Conservation (phyloP, 352 stramenopile species). For the Pythium rishiriense region DNA sequence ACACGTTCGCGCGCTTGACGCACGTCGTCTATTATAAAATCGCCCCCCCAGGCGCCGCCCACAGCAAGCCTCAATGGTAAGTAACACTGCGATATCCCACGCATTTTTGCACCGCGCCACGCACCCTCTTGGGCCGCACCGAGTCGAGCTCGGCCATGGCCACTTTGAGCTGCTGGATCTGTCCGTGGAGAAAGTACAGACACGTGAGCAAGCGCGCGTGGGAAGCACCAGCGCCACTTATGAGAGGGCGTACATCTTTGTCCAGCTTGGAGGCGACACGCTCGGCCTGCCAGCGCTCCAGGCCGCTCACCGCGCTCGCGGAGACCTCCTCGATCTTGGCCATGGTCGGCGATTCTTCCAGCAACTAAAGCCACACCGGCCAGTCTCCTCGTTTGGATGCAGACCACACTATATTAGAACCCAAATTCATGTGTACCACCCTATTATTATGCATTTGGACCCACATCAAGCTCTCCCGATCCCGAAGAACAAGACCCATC, state of each 20-base stretch:
- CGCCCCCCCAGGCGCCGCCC: background rate
- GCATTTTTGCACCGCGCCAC: background rate
- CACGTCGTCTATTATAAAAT: slow-evolving; percentile 48
- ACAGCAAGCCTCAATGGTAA: background rate
- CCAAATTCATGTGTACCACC: slow-evolving; percentile 11
- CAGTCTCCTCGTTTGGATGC: background rate
- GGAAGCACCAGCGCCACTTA: background rate
- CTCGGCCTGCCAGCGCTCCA: slow-evolving; percentile 51
- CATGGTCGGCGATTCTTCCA: slow-evolving; percentile 19
- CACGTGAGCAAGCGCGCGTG: too few species aligned
- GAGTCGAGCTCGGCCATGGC: slow-evolving; percentile 70
- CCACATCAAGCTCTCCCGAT: slow-evolving; percentile 9
- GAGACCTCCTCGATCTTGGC: slow-evolving; percentile 38
- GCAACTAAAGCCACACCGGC: background rate
- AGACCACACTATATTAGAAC: background rate
- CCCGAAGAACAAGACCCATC: background rate
- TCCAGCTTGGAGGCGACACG: slow-evolving; percentile 42
- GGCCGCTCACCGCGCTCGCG: slow-evolving; percentile 7
- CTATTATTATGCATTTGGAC: slow-evolving; percentile 2
- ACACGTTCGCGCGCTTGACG: slow-evolving; percentile 67
- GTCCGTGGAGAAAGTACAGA: background rate
- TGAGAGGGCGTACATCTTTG: slow-evolving; percentile 28
- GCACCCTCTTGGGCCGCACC: slow-evolving; percentile 69
- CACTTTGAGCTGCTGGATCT: slow-evolving; percentile 82
- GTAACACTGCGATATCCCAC: background rate